Percentiles rank a stretch among this genome's conserved stretches.
These are phyloP conservation scores for Phytophthora kernoviae DNA, from an alignment of 352 stramenopile genomes.

Conservation along the genomic window DNA sequence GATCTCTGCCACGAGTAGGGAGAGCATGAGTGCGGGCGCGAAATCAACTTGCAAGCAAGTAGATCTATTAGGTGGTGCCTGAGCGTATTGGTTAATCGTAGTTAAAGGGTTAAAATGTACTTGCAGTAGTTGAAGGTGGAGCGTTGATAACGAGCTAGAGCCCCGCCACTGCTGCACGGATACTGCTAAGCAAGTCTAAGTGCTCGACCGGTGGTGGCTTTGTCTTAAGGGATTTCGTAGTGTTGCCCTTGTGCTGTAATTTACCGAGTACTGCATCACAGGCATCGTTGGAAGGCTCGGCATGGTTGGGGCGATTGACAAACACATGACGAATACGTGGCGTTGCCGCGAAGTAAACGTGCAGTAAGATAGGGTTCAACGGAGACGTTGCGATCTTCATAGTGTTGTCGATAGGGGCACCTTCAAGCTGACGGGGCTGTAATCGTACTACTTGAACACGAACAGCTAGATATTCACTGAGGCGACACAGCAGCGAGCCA, in stretches of 20 bases:
- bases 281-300: constrained; percentile 9
- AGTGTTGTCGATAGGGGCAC: not conserved
- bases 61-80: constrained; percentile 14
- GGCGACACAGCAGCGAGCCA: constrained; percentile 47
- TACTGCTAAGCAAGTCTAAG: constrained; percentile 41
- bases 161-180: constrained; percentile 48
- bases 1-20: constrained; percentile 15
- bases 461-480: constrained; percentile 58
- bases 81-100: constrained; percentile 6
- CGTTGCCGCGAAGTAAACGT: constrained; percentile 53
- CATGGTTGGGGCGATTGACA: constrained; percentile 49
- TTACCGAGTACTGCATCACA: constrained; percentile 57
- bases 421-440: not conserved
- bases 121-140: not conserved
- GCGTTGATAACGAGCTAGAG: constrained; percentile 16
- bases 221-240: constrained; percentile 8
- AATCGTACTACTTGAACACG: constrained; percentile 31
- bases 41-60: constrained; percentile 11
- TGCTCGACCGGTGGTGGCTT: constrained; percentile 25
- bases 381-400: not conserved
- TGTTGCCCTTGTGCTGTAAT: constrained; percentile 6
- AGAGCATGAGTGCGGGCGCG: constrained; percentile 6
- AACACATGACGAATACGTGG: constrained; percentile 52
- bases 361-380: constrained; percentile 38
- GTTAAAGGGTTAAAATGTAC: constrained; percentile 3